Evolutionary conservation across 75 land plant genomes (phyloP).

Genomic region (Sequoia sempervirens): DNA sequence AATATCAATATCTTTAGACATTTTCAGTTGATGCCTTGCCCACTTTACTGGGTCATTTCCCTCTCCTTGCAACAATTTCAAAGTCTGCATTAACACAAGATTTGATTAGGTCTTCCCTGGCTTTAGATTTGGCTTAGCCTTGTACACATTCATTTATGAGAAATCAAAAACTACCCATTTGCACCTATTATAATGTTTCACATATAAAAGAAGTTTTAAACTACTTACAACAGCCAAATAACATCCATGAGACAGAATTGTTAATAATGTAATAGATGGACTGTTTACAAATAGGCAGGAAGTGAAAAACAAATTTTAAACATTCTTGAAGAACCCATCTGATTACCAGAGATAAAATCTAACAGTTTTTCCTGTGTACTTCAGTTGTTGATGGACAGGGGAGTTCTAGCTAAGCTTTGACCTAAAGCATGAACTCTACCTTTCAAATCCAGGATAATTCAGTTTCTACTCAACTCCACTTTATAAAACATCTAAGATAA

Average conservation of each 20-base stretch:
- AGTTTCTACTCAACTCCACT: too few species aligned
- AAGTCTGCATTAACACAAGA: neutral
- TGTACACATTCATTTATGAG: neutral
- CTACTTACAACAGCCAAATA: neutral
- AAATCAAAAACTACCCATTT: neutral
- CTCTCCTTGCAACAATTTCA: conserved; percentile 10
- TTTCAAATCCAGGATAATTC: too few species aligned
- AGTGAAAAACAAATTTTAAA: neutral
- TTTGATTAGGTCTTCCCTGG: neutral
- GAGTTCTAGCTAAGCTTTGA: neutral
- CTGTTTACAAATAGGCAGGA: neutral
- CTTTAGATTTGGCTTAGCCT: neutral
- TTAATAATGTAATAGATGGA: neutral
- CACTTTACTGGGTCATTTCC: neutral
- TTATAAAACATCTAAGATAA: too few species aligned
- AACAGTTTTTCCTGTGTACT: too few species aligned
- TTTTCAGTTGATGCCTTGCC: neutral
- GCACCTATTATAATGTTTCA: too few species aligned
- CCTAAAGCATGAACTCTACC: neutral
- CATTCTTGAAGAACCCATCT: neutral
- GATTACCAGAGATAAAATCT: too few species aligned
- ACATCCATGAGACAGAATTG: neutral
- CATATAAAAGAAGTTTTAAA: neutral
- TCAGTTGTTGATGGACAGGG: too few species aligned
- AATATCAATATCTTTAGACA: too few species aligned